Percentiles rank a stretch among this genome's conserved stretches.
Conservation (phyloP, 2,329 filamentous ascomycete genomes). For the Penicillium sp. region DNA sequence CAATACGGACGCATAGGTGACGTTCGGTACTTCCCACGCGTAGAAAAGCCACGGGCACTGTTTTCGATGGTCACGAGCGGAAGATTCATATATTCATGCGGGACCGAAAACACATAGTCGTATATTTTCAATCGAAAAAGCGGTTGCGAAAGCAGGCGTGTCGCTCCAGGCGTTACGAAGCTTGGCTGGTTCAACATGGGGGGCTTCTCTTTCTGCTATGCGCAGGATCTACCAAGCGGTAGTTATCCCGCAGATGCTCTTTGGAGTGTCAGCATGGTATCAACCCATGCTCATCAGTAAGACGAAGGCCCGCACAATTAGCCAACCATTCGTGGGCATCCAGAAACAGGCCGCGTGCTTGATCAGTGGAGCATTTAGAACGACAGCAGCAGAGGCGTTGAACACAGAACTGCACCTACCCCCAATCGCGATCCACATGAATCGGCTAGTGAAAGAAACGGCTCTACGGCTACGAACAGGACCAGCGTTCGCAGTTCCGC, state of each 20-base stretch:
- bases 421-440: conserved; percentile 8
- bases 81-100: too few species aligned
- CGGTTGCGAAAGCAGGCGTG: too few species aligned
- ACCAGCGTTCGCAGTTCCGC: background rate
- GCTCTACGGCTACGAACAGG: conserved; percentile 8
- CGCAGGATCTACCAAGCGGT: conserved; percentile 28
- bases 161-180: too few species aligned
- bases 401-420: conserved; percentile 6
- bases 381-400: conserved; percentile 4
- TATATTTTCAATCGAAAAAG: too few species aligned
- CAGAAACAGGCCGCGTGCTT: conserved; percentile 12
- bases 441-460: conserved; percentile 9
- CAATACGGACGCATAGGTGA: too few species aligned
- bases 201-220: conserved; percentile 7
- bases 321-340: conserved; percentile 1
- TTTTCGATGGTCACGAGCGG: too few species aligned
- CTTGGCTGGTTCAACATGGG: conserved; percentile 4
- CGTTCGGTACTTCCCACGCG: too few species aligned
- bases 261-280: conserved; percentile 27
- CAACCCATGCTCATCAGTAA: conserved; percentile 2
- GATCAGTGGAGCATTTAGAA: conserved; percentile 14
- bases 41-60: too few species aligned
- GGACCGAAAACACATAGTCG: too few species aligned
- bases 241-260: conserved; percentile 31
- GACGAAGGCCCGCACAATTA: background rate